These are phyloP conservation scores for Calocybe gambosa DNA, from an alignment of 1,284 basidiomycete genomes.

Conservation along the genomic window DNA sequence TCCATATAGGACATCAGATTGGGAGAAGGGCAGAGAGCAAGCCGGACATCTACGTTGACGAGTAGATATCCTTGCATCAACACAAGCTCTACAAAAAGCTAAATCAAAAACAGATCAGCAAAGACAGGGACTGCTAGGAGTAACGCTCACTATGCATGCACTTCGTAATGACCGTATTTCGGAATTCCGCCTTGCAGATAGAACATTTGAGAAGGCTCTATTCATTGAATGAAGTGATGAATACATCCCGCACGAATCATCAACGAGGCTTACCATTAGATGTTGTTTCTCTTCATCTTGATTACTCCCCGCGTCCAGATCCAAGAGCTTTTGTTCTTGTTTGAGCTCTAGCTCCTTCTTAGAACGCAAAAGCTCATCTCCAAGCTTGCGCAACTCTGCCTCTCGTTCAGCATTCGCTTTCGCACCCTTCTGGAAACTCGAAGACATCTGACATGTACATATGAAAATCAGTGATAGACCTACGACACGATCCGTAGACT, in stretches of 20 bases:
- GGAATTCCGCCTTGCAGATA: conserved; percentile 81
- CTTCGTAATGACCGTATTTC: conserved; percentile 84
- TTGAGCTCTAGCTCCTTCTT: conserved; percentile 53
- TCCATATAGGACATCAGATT: conserved; percentile 74
- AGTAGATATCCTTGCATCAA: conserved; percentile 84
- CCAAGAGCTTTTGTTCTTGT: conserved; percentile 35
- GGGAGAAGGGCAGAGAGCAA: conserved; percentile 81
- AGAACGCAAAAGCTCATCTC: conserved; percentile 41
- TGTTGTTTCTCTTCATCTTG: conserved; percentile 10
- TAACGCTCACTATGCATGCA: conserved; percentile 87
- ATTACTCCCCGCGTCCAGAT: conserved; percentile 18
- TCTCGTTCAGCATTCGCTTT: conserved; percentile 28
- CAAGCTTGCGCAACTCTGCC: conserved; percentile 34
- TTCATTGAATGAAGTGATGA: background rate
- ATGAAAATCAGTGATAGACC: background rate
- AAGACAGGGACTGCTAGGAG: background rate
- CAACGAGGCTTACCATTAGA: conserved; percentile 17
- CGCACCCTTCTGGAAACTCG: conserved; percentile 24
- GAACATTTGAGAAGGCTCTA: conserved; percentile 89
- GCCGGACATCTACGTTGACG: conserved; percentile 95
- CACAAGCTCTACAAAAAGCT: conserved; percentile 89
- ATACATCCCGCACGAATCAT: background rate
- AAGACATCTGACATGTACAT: conserved; percentile 15
- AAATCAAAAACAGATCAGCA: conserved; percentile 5
- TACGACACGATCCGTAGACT: conserved; percentile 4